Base-by-base conservation (phyloP, 169 alveolate genomes). In the Plasmodium billcollinsi region DNA sequence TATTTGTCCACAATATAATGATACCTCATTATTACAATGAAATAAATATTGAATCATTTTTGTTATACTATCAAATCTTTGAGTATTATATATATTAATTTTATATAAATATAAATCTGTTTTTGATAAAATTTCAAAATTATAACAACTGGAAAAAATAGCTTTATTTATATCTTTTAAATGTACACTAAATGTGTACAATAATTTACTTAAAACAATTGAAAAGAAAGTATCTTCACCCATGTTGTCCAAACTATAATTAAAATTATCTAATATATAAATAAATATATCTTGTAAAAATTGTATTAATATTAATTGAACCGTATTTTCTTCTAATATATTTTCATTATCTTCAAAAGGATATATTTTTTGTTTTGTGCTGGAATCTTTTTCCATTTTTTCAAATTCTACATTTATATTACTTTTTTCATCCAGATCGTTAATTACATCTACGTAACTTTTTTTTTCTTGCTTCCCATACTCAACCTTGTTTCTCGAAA, bases 1-100 rank as follows among this genome's bases (percentile, higher is more conserved):
- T 18, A 78, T 52, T 78, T 78, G 89, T 47, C 89, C 89, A 5
- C 72, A 67, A 18, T 65, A 39, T 59, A 78, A 49, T 9, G 72
- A 78, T 33, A 66, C 56, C 29, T 78, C 89, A 65, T 78, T 69
- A 56, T 65, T 49, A 11, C 72, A 43, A 18, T 78, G 65, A 78
- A 78, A 78, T 26, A 78, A 50, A 39, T 52, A 14, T 6, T 70
- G 89, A 14, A 78, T 20, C 39, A 65, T 20, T 6, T 9, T 52
- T 2, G 89, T 65, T 29, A 78, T 52, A 12, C 39, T 78, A 29
- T 78, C 89, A 45, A 78, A 78, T 39, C 65, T 11, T 9, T 78
- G 65, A 5, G 26, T 26, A 14, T 71, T 78, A 45, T 24, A 45
- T 1, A 26, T 67, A 66, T 63, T 65, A 5, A 78, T 24, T 65